Evolutionary conservation across 371 early-diverging fungal species (phyloP).

Genomic region (Rhizopus sp.): DNA sequence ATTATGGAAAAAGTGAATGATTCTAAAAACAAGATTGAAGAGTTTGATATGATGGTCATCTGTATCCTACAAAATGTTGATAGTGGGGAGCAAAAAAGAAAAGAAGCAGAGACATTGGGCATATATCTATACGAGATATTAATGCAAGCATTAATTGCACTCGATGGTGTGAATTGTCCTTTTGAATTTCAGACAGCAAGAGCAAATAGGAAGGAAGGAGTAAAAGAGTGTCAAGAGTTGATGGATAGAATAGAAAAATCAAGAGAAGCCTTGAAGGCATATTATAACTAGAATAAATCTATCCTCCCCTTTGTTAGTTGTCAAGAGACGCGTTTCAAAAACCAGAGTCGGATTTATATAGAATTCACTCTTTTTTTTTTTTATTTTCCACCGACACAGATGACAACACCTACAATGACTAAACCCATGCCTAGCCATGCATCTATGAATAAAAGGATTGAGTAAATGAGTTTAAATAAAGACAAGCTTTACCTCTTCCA

Average conservation of each 20-base stretch:
- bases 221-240: slow-evolving; percentile 25
- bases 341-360: background rate
- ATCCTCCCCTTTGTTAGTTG: too few relatives aligned
- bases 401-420: slow-evolving; percentile 65
- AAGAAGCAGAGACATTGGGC: slow-evolving; percentile 22
- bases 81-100: background rate
- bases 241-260: slow-evolving; percentile 27
- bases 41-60: slow-evolving; percentile 16
- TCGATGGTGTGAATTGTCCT: slow-evolving; percentile 34
- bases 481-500: slow-evolving; percentile 50
- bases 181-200: slow-evolving; percentile 29
- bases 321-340: too few relatives aligned
- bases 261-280: slow-evolving; percentile 12
- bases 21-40: slow-evolving; percentile 15
- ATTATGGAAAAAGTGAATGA: slow-evolving; percentile 18
- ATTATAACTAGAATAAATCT: background rate
- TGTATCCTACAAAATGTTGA: slow-evolving; percentile 1
- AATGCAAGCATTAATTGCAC: slow-evolving; percentile 30
- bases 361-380: slow-evolving; percentile 1
- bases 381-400: slow-evolving; percentile 56
- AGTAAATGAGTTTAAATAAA: background rate
- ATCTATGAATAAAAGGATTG: slow-evolving; percentile 26
- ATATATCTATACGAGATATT: slow-evolving; percentile 24
- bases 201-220: slow-evolving; percentile 24
- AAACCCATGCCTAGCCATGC: slow-evolving; percentile 68